phyloP scores from a whole-genome alignment of 2,329 filamentous ascomycete genomes.

The Cladosporium sp. region DNA sequence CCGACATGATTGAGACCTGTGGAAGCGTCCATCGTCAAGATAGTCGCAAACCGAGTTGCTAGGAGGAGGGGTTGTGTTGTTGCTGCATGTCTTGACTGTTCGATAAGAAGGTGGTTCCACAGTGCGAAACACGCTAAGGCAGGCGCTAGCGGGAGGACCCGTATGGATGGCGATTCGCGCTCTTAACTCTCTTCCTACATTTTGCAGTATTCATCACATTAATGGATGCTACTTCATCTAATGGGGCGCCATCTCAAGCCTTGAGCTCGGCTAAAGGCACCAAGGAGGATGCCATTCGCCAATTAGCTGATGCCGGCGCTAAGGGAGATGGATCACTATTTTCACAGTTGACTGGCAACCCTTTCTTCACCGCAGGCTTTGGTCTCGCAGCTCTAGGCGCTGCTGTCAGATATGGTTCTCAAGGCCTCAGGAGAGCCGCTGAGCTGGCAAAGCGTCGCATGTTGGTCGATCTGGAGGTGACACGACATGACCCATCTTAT shows the following conservation, averaged over 20 bases:
- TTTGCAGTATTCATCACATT: not conserved
- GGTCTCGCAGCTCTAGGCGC: conserved; percentile 87
- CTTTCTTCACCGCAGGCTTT: conserved; percentile 62
- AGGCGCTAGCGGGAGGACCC: not conserved
- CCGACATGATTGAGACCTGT: not conserved
- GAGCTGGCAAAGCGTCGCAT: conserved; percentile 75
- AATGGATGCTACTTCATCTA: conserved; percentile 5
- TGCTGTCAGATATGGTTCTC: conserved; percentile 73
- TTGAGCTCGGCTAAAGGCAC: conserved; percentile 3
- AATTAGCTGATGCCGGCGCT: conserved; percentile 28
- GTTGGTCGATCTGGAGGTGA: conserved; percentile 93
- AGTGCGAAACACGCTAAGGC: not conserved
- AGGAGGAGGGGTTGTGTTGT: not conserved
- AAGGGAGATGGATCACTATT: conserved; percentile 37
- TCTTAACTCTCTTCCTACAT: not conserved
- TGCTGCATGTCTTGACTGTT: not conserved
- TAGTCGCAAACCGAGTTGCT: not conserved
- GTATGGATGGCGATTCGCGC: not conserved
- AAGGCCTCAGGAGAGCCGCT: conserved; percentile 68
- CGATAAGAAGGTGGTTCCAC: not conserved
- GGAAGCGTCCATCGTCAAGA: not conserved
- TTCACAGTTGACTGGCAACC: conserved; percentile 46
- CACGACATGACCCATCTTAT: conserved; percentile 88
- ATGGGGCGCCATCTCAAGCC: conserved; percentile 7
- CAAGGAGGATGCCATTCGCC: conserved; percentile 34